Evolutionary conservation across 345 rosid genomes (phyloP), one percentile per base, ranked within the genome.

Genomic region (Populus simonii): DNA sequence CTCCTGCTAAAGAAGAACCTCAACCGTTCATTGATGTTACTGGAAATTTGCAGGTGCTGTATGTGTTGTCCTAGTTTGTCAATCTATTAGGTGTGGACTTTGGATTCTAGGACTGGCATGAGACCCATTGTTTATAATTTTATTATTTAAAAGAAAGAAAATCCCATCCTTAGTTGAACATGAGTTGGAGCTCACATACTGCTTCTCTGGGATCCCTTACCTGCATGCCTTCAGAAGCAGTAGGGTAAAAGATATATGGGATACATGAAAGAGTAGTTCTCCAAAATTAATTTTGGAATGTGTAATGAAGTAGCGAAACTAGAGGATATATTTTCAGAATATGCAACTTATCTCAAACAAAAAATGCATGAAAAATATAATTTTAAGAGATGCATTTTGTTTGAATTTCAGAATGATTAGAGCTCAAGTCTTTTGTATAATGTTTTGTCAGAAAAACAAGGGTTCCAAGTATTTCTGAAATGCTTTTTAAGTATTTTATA

Each of bases 21-120:
- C 90, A 91, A 79, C 91, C 97, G 45, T 84, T 83, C 79, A 94
- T 96, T 86, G 99, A 96, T 77, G 89, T 93, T 85, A 92, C 99
- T 11, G 99, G 99, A 85, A 85, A 89, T 86, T 84, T 94, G 76
- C 97, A 94, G 97, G 99, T 96, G 78, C 79, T 77, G 29, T 75
- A 17, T 79, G 33, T 70, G 4, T 31, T 47, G 15, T 51, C 15
- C n/a, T 49, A n/a, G 8, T 47, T 23, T 62, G 23, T 20, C 35
- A 33, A 35, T 72, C 74, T 71, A 68, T 59, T 53, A 53, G 23
- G 23, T 53, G 9, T 53, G 59, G 59, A 53, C n/a, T 53, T 53
- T 53, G 59, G 7, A 53, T 53, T 53, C n/a, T 20, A 53, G 59
- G 23, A 53, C 59, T 53, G 10, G 23, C 9, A 20, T 6, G 59